Base-by-base conservation (phyloP, 2,329 filamentous ascomycete genomes). In the Botrytis paeoniae region DNA sequence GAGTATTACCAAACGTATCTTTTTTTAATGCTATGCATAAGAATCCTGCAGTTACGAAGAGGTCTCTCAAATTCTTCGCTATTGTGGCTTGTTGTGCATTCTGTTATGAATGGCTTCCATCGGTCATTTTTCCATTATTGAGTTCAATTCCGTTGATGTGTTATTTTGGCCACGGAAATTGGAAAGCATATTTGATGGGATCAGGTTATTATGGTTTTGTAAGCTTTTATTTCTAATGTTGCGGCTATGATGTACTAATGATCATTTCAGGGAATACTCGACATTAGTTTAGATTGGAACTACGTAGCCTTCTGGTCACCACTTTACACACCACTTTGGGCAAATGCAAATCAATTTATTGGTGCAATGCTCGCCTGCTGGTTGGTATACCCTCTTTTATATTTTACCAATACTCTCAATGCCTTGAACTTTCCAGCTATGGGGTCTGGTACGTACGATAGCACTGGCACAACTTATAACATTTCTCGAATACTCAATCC, bases 401-500 rank as follows among this genome's bases (percentile, higher is more conserved):
- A 84, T 75, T 85, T 85, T 73, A 79, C 80, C 57, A 85, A 85
- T 63, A 73, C 82, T 14, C 85, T 81, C 81, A 77, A 80, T 10
- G 80, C 83, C 0, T 76, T 80, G 43, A 79, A 81, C 51, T 84
- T 85, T 70, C 83, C 84, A 1, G 84, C 85, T 75, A 75, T 85
- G 18, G 82, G 82, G 4, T 81, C 2, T 86, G 82, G 77, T 84
- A 86, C 74, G 82, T 85, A 76, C 81, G 92, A 94, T 81, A 93
- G 93, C 78, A 92, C 86, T 0, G 91, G 89, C 4, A 76, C 81
- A 0, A 73, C 75, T 0, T 94, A 93, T 81, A 88, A 94, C 77
- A 90, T 92, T 2, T 84, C 85, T 5, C 85, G 85, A 3, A 87
- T 93, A 63, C 82, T 93, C 3, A 90, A 87, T 84, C 87, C 63